Evolutionary conservation across 1,139 yeast genomes (phyloP), one percentile per base, ranked within the genome.

Genomic region (Blastobotrys ciferrii): DNA sequence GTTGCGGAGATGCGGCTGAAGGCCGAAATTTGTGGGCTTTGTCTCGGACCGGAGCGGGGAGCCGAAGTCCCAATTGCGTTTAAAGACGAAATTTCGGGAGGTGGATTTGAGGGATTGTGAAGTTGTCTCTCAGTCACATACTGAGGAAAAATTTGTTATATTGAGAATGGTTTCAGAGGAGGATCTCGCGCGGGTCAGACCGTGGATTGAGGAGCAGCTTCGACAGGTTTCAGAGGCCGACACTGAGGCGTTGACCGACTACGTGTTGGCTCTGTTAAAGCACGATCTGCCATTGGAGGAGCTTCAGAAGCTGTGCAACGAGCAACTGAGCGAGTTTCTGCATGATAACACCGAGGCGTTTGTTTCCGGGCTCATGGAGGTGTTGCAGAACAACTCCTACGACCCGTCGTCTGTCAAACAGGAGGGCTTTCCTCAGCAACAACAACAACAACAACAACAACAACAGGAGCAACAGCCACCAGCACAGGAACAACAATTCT

Each of bases 201-300:
- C 66, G 6, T 75, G 77, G 76, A 59, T 75, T 32, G 57, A 60
- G 35, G 49, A 54, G 32, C 58, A 63, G 36, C 58, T 72, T 1
- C 52, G 53, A 12, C 53, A 56, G 23, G 49, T 67, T 13, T 63
- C 73, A 2, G 78, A 72, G 33, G 73, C 76, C 1, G 78, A 74
- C 43, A 65, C 75, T 2, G 71, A 67, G 12, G 73, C 73, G 30
- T 59, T 75, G 49, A 65, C 75, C 1, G 78, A 74, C 36, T 76
- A 74, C 54, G 72, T 74, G 15, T 41, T 73, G 28, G 76, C 77
- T 1, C 59, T 76, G 42, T 59, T 76, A 18, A 61, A 68, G 43
- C 69, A 73, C 53, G 70, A 68, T 32, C 58, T 62, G 32, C 62
- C 70, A 9, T 49, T 51, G 13, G 63, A 61, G n/a, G 64, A 56